Base-by-base conservation (phyloP, 495 filamentous ascomycete genomes). In the Xylaria bambusicola region DNA sequence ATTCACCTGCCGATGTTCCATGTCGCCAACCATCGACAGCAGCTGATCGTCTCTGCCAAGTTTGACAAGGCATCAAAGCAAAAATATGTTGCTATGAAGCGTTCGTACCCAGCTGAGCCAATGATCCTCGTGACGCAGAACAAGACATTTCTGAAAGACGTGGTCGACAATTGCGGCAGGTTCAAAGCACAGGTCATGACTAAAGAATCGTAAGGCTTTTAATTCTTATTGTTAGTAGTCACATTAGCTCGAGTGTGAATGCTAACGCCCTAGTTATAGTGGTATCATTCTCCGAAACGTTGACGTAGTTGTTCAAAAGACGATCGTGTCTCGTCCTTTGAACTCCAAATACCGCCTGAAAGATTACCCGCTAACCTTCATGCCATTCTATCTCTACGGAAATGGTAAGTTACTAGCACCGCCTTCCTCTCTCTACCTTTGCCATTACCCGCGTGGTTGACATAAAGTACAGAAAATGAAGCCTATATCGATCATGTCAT, bases 361-460 rank as follows among this genome's bases (percentile, higher is more conserved):
- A 6, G 26, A 41, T 1, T 81, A 78, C 50, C 77, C 61, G 2
- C 41, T 51, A 9, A 42, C 41, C 10, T 66, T 49, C 44, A 75
- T 75, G 67, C 77, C 78, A 3, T 80, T 80, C 58, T 80, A 81
- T 41, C 66, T 78, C 26, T 80, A 81, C 62, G 77, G 76, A 33
- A 71, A 8, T 17, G 50, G 58, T 61, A 33, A 55, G 51, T 50
- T 0, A 3, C 7, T 6, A 53, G n/a, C n/a, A n/a, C n/a, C n/a
- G n/a, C n/a, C n/a, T n/a, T n/a, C n/a, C n/a, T n/a, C n/a, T n/a
- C n/a, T n/a, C n/a, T n/a, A 24, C 45, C 33, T 10, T 29, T 13
- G 0, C 18, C 3, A 29, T 1, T 6, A 3, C 21, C n/a, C 2
- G 0, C 13, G 27, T 26, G 1, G 6, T 23, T 55, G 0, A 54